Evolutionary conservation across 148 eudicot genomes (phyloP), one percentile per base, ranked within the genome.

Genomic region (Beta vulgaris): DNA sequence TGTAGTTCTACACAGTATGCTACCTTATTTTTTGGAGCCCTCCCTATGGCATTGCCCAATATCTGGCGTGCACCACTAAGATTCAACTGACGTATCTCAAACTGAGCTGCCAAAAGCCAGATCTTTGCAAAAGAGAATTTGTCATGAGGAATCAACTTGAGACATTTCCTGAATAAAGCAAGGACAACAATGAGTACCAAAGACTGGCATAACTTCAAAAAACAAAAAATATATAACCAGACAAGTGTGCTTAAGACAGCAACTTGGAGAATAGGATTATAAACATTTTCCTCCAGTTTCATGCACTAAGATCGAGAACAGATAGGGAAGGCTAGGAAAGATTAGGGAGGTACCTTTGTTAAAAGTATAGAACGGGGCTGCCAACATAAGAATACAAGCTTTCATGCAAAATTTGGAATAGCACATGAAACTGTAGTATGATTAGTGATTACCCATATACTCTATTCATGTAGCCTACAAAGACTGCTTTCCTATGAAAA

Each of bases 11-110:
- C 6, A 48, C 46, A 74, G 46, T 39, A 46, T 6, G 0, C 43
- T 78, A 93, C 98, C 96, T 94, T 91, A 69, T 91, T 97, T 83
- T 91, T 94, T 70, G 98, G 97, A 78, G 98, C 97, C 80, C 78
- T 88, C 59, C 98, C 98, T 78, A 94, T 91, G 39, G 98, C 98
- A 81, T 89, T 88, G 32, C 98, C 98, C 63, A 94, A 85, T 65
- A 94, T 84, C 73, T 66, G 76, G 0, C 97, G 87, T 39, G 98
- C 98, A 37, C 88, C 90, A 62, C 81, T 77, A n/a, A 94, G 84
- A 85, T 90, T 86, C 71, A 91, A 71, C 72, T 91, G 97, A 7
- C 98, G 83, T 63, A 91, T 85, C 79, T 94, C 98, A 82, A 94
- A 94, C 74, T 90, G 98, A 25, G 98, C 97, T 64, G 96, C 91